Conservation (phyloP, 176 grass and related monocot species). For the Lolium multiflorum region DNA sequence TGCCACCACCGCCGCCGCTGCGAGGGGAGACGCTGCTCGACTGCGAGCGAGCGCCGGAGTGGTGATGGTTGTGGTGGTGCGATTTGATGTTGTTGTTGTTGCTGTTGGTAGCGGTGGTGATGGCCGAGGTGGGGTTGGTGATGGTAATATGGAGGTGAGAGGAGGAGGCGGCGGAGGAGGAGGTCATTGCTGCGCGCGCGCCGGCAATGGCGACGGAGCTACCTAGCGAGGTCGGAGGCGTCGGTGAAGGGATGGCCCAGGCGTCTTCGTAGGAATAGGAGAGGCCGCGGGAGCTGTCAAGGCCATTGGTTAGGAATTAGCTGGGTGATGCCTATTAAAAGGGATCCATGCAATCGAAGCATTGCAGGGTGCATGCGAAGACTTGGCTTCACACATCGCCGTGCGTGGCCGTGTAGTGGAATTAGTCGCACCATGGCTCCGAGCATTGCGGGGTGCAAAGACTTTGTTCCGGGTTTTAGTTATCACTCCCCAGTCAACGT, state of each 20-base stretch:
- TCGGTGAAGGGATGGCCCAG: conserved; percentile 48
- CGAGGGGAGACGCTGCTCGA: conserved; percentile 16
- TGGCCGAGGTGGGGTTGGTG: background rate
- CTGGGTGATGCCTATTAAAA: conserved; percentile 41
- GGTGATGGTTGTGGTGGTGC: background rate
- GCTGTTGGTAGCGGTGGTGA: background rate
- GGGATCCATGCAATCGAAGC: conserved; percentile 4
- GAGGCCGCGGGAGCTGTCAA: conserved; percentile 40
- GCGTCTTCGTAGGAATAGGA: conserved; percentile 67
- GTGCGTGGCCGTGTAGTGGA: background rate
- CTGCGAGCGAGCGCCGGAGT: conserved; percentile 13
- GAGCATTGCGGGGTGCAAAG: background rate
- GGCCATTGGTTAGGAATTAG: conserved; percentile 16
- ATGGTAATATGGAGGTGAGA: conserved; percentile 37
- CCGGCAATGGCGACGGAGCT: conserved; percentile 41
- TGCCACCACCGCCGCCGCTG: background rate
- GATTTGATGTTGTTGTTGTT: background rate
- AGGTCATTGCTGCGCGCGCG: conserved; percentile 30
- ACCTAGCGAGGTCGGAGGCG: conserved; percentile 43
- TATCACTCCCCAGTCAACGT: background rate
- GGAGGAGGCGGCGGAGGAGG: conserved; percentile 22
- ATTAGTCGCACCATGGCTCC: background rate
- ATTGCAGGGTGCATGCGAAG: background rate
- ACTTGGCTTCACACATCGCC: too few relatives aligned
- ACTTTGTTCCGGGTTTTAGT: background rate